Evolutionary conservation across 106 monocot genomes (phyloP), one percentile per base, ranked within the genome.

Genomic region (Hemerocallis citrina): DNA sequence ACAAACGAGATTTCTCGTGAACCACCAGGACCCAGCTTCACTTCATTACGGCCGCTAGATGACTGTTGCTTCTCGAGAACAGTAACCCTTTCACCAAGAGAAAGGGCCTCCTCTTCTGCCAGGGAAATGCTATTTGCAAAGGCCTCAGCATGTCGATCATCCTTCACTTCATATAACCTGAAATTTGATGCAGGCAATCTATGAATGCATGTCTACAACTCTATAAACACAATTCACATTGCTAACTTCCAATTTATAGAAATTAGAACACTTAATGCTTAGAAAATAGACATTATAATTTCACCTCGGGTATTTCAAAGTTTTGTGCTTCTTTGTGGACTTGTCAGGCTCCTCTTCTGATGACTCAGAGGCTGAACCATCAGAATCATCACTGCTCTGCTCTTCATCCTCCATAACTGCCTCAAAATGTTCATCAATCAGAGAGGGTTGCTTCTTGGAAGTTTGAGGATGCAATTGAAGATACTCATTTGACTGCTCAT

Each of bases 81-180:
- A 27, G 72, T 62, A 34, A 75, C 84, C 72, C 90, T 83, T 57
- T 96, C 84, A 1, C 78, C 86, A 13, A 90, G 83, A 15, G 86
- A 76, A 35, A 86, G 81, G 34, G 74, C 74, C 63, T 96, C 81
- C 73, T 90, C 86, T 46, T 81, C 69, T 21, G 95, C 78, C 7
- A 96, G 79, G 13, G 95, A 90, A 3, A 69, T 39, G 7, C 60
- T 69, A 29, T 70, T 84, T 57, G 45, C 65, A 68, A 84, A 96
- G 31, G 95, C 95, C 49, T 90, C 95, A 1, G 95, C 95, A 58
- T 90, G 95, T 3, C 90, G 82, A 19, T 86, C 90, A 57, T 96
- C 95, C 84, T 96, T 96, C 44, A 90, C 83, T 79, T 96, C 95
- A 34, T 90, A 95, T 6, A 95, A 72, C 66, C 94, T 94, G 78